Conservation (phyloP, 495 filamentous ascomycete genomes). For the Choiromyces venosus region DNA sequence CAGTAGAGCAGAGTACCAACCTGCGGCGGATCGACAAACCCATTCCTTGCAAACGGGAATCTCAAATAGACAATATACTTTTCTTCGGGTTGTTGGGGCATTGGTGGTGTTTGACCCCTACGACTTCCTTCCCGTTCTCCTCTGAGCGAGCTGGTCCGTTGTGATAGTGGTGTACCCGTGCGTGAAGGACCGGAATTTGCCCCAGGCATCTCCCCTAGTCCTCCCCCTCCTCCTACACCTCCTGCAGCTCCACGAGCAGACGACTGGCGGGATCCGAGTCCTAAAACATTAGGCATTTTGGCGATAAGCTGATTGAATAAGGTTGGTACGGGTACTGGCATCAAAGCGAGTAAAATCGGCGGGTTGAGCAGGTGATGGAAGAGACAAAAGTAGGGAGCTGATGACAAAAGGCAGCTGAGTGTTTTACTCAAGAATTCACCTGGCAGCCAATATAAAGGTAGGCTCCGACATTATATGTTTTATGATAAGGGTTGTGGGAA, state of each 20-base stretch:
- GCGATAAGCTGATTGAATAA: conserved; percentile 1
- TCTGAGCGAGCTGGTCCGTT: conserved; percentile 35
- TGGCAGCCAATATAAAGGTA: neutral
- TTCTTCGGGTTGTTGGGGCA: conserved; percentile 37
- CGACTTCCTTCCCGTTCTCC: conserved; percentile 33
- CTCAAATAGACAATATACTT: conserved; percentile 74
- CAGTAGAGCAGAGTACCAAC: conserved; percentile 49
- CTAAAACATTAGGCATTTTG: neutral
- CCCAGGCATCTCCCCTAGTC: conserved; percentile 1
- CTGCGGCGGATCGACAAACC: conserved; percentile 83
- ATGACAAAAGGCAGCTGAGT: neutral
- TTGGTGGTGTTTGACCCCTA: conserved; percentile 29
- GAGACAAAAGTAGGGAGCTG: neutral
- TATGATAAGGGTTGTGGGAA: neutral
- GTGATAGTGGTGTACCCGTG: conserved; percentile 16
- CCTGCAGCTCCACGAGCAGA: conserved; percentile 25
- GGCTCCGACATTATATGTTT: conserved; percentile 1
- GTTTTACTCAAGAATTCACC: neutral
- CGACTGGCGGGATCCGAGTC: conserved; percentile 27
- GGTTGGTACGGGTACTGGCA: conserved; percentile 1
- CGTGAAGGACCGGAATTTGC: conserved; percentile 18
- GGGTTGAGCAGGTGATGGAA: neutral
- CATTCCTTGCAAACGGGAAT: conserved; percentile 76
- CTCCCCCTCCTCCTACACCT: neutral
- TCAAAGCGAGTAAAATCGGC: neutral